Conservation (phyloP, 1,284 basidiomycete species). For the Puccinia polysora region DNA sequence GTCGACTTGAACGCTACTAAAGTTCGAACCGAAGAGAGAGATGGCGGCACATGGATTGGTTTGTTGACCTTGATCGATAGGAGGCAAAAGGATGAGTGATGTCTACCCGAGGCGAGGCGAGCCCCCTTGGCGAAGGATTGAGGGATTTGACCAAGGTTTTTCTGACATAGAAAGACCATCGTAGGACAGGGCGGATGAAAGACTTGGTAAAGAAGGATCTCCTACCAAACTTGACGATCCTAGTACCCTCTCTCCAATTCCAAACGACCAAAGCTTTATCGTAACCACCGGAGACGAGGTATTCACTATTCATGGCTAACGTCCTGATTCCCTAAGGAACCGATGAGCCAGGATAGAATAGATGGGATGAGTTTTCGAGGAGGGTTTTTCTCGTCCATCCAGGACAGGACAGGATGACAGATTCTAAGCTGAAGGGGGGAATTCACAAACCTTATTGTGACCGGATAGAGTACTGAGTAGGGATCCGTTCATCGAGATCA, state of each 20-base stretch:
- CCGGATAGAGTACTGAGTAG: slow-evolving; percentile 36
- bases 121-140: too few relatives aligned
- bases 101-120: too few relatives aligned
- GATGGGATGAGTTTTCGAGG: too few relatives aligned
- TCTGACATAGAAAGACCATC: too few relatives aligned
- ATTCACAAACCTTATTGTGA: slow-evolving; percentile 37
- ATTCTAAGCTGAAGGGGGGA: too few relatives aligned
- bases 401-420: too few relatives aligned
- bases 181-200: too few relatives aligned
- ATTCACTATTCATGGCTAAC: slow-evolving; percentile 39
- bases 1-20: slow-evolving; percentile 40
- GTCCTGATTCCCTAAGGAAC: slow-evolving; percentile 42
- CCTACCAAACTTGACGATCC: slow-evolving; percentile 42
- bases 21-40: slow-evolving; percentile 35
- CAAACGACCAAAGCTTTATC: slow-evolving; percentile 42
- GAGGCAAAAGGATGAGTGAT: too few relatives aligned
- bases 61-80: slow-evolving; percentile 41
- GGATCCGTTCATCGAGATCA: slow-evolving; percentile 36
- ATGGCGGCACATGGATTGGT: slow-evolving; percentile 43
- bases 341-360: too few relatives aligned
- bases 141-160: too few relatives aligned
- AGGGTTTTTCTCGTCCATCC: too few relatives aligned
- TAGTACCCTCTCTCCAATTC: slow-evolving; percentile 42
- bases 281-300: slow-evolving; percentile 36
- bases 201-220: not conserved